Conservation (phyloP, 2,329 filamentous ascomycete species). For the Elsinoe ampelina region DNA sequence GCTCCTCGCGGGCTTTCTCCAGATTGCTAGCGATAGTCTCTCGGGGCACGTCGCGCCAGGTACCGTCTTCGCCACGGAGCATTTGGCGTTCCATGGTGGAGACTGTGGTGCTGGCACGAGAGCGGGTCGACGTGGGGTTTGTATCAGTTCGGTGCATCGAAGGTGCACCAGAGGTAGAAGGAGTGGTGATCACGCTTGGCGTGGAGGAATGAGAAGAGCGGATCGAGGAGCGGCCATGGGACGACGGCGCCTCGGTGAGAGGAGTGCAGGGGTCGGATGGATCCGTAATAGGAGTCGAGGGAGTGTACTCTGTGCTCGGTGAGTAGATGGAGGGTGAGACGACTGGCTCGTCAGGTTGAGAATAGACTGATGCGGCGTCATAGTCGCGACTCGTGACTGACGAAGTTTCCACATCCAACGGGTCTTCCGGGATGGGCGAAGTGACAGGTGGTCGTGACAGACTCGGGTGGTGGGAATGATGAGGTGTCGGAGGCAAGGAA, state of each 20-base stretch:
- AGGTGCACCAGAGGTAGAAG: background rate
- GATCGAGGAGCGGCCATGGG: background rate
- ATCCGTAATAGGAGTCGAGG: background rate
- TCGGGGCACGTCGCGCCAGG: background rate
- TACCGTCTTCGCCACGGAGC: background rate
- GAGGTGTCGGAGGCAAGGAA: background rate
- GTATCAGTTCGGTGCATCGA: background rate
- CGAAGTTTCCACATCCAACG: background rate
- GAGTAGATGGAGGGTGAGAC: background rate
- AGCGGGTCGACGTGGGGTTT: background rate
- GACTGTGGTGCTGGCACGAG: slow-evolving; percentile 6
- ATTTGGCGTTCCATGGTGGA: slow-evolving; percentile 1
- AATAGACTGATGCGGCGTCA: slow-evolving; percentile 10
- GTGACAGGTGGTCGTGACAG: background rate
- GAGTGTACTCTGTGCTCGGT: background rate
- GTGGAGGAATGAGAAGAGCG: slow-evolving; percentile 2
- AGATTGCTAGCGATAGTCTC: background rate
- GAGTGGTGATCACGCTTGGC: background rate
- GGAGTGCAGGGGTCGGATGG: slow-evolving; percentile 1
- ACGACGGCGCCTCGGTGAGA: background rate
- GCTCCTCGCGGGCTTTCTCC: background rate
- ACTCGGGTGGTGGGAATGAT: background rate
- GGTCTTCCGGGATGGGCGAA: slow-evolving; percentile 8
- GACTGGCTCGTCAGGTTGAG: slow-evolving; percentile 4
- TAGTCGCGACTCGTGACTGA: slow-evolving; percentile 1